These are phyloP conservation scores for Phyllostachys edulis DNA, from an alignment of 176 grass and related monocot genomes.

Conservation along the genomic window DNA sequence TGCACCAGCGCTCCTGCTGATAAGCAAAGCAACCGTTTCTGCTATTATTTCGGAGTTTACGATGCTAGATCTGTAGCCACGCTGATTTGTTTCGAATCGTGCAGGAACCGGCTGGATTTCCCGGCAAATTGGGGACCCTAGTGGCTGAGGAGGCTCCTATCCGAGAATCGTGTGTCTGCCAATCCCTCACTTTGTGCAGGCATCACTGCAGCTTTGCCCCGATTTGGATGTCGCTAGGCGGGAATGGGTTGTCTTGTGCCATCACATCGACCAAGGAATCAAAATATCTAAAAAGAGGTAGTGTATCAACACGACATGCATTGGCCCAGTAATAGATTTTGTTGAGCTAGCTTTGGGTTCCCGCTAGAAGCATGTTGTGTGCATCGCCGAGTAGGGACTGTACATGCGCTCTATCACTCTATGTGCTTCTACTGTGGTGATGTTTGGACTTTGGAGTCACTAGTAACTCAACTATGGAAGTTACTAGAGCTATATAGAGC, in stretches of 20 bases:
- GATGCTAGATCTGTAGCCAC: too few relatives aligned
- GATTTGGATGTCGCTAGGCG: slow-evolving; percentile 20
- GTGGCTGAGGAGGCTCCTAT: not conserved
- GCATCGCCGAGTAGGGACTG: not conserved
- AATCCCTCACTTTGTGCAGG: not conserved
- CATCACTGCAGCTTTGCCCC: slow-evolving; percentile 34
- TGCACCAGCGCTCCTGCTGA: not conserved
- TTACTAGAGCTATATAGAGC: not conserved
- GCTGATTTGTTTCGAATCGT: slow-evolving; percentile 25
- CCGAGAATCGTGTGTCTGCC: not conserved
- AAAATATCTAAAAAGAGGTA: slow-evolving; percentile 33
- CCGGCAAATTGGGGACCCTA: slow-evolving; percentile 2
- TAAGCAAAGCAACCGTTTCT: not conserved
- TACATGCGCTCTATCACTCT: not conserved
- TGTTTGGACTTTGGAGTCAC: slow-evolving; percentile 13
- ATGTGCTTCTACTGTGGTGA: not conserved
- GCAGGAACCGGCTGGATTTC: not conserved
- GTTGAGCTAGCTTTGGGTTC: not conserved
- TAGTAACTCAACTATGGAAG: not conserved
- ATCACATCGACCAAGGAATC: slow-evolving; percentile 37
- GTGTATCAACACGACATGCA: slow-evolving; percentile 15
- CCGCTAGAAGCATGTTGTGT: not conserved
- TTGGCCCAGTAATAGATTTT: not conserved
- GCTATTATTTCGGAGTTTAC: not conserved
- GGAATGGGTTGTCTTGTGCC: slow-evolving; percentile 29